phyloP scores from a whole-genome alignment of 352 stramenopile genomes.

The Chloridella minuta region DNA sequence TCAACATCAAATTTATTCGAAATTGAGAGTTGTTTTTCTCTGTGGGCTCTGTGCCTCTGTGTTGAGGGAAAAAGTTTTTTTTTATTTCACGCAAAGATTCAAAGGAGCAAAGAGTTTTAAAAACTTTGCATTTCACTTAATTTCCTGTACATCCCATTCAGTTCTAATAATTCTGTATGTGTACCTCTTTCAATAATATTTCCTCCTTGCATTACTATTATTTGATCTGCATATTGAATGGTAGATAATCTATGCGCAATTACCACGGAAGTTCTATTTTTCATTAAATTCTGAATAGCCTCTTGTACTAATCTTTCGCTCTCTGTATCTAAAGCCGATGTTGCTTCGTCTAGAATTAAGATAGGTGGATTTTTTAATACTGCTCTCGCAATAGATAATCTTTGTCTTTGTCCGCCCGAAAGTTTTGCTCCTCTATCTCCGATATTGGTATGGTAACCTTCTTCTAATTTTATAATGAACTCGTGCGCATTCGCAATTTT shows the following conservation, averaged over 20 bases:
- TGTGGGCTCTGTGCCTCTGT: too few species aligned
- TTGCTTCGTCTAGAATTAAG: constrained; percentile 53
- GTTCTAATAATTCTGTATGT: constrained; percentile 45
- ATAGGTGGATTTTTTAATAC: constrained; percentile 51
- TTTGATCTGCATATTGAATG: constrained; percentile 58
- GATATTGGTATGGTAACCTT: constrained; percentile 47
- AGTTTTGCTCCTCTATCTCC: constrained; percentile 46
- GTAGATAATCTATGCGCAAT: constrained; percentile 63
- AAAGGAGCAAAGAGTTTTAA: too few species aligned
- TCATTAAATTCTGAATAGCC: constrained; percentile 29
- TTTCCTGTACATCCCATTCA: too few species aligned
- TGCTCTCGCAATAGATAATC: constrained; percentile 56
- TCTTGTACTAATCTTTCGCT: constrained; percentile 37
- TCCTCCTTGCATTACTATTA: constrained; percentile 56
- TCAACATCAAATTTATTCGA: too few species aligned
- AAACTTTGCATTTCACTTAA: too few species aligned
- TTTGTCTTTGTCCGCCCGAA: constrained; percentile 64
- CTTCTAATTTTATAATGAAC: constrained; percentile 50
- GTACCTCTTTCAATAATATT: constrained; percentile 55
- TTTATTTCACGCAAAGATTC: too few species aligned
- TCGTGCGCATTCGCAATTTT: constrained; percentile 46
- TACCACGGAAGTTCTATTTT: constrained; percentile 47
- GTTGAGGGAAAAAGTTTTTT: too few species aligned
- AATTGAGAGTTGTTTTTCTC: too few species aligned
- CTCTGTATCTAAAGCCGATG: constrained; percentile 31